A percentile compares a stretch with the other conserved stretches of the same genome.
phyloP scores from a whole-genome alignment of 768 basidiomycete genomes.

The Lanmaoa pseudosensibilis region DNA sequence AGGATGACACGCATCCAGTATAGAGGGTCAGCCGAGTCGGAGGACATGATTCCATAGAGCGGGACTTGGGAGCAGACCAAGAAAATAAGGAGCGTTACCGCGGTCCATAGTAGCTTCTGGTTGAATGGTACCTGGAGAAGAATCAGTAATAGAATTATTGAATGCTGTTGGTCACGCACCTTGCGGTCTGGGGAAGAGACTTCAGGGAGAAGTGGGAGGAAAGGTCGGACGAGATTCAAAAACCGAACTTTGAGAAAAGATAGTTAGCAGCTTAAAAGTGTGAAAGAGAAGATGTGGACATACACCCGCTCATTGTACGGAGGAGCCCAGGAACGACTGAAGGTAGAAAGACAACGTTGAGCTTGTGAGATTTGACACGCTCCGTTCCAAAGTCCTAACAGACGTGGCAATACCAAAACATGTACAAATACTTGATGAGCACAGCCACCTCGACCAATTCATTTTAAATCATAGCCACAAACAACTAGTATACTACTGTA shows the following conservation, averaged over 20 bases:
- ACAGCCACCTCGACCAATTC: constrained; percentile 17
- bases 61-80: constrained; percentile 99
- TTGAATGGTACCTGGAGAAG: constrained; percentile 85
- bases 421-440: constrained; percentile 17
- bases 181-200: constrained; percentile 98
- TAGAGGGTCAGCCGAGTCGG: constrained; percentile 97
- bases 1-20: constrained; percentile 99
- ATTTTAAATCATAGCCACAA: no score
- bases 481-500: no score
- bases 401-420: constrained; percentile 35
- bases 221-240: constrained; percentile 96
- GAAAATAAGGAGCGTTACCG: constrained; percentile 98
- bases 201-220: constrained; percentile 95
- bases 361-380: constrained; percentile 19
- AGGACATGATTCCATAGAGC: constrained; percentile 99
- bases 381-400: constrained; percentile 16
- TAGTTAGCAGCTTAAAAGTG: constrained; percentile 3
- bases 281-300: constrained; percentile 31
- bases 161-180: constrained; percentile 43
- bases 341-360: constrained; percentile 23
- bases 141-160: constrained; percentile 3
- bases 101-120: constrained; percentile 98
- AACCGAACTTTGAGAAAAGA: constrained; percentile 66
- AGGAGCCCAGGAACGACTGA: constrained; percentile 23
- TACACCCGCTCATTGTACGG: constrained; percentile 77